Base-by-base conservation (phyloP, 176 grass and related monocot species). In the Cymbopogon citratus region DNA sequence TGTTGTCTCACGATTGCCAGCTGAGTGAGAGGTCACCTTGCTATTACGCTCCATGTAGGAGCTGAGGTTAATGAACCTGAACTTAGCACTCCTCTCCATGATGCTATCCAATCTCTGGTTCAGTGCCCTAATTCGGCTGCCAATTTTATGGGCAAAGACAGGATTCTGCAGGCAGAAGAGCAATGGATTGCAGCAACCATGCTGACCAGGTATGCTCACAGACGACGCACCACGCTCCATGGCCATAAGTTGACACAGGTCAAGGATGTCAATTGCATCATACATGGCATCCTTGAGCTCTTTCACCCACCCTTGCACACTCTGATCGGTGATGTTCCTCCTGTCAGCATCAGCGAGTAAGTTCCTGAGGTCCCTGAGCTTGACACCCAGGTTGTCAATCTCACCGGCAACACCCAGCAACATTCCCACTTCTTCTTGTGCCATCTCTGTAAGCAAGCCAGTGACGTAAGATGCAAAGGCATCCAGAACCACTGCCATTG, bases 401-500 rank as follows among this genome's bases (percentile, higher is more conserved):
- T 90, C 87, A 1, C 6, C 31, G 0, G 69, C 4, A 2, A 82
- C 78, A 11, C 83, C 83, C 1, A 82, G 46, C 10, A 82, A 29
- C 52, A 70, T 51, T 23, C 10, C 26, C 1, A 74, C n/a, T 57
- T 85, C 87, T 1, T 49, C 21, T 18, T 24, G 11, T 0, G 15
- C 34, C 38, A 89, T 74, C 2, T 74, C 21, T 0, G 9, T 43
- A 18, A 84, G 25, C 71, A 44, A 26, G 29, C 14, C 18, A 2
- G 41, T 18, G 23, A 81, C 9, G 12, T 59, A 41, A 1, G 56
- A 33, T 33, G 75, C 46, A 15, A 87, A 70, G 9, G 77, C 36
- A 48, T 82, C 78, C 3, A 82, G 23, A 5, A 77, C 21, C 43
- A 77, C 43, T 1, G 85, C 78, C 85, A 87, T 87, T 16, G 14